Conservation (phyloP, 1,284 basidiomycete species). For the Irpex rosettiformis region DNA sequence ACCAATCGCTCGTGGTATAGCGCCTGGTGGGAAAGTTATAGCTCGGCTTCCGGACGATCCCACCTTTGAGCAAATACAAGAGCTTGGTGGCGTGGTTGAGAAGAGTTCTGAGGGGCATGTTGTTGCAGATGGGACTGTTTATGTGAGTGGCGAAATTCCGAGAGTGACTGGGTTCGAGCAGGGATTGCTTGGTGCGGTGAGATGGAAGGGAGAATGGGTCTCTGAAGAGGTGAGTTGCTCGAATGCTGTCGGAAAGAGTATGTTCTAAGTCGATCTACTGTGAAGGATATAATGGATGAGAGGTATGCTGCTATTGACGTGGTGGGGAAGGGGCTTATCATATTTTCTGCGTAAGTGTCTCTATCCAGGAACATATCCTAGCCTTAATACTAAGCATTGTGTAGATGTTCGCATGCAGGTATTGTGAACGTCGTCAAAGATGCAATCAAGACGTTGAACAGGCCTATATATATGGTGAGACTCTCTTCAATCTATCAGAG, state of each 20-base stretch:
- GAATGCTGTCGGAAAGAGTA: too few species aligned
- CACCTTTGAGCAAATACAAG: constrained; percentile 60
- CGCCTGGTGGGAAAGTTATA: constrained; percentile 55
- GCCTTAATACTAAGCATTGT: too few species aligned
- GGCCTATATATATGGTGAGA: constrained; percentile 73
- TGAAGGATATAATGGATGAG: constrained; percentile 76
- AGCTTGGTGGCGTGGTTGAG: constrained; percentile 53
- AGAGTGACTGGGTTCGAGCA: constrained; percentile 64
- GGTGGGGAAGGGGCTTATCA: constrained; percentile 71
- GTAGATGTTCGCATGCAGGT: constrained; percentile 78
- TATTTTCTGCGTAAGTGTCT: constrained; percentile 79
- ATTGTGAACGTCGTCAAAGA: constrained; percentile 80
- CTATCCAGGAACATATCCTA: too few species aligned
- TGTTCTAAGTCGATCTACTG: not conserved
- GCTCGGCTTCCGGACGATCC: constrained; percentile 66
- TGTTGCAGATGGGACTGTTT: constrained; percentile 58
- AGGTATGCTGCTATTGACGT: constrained; percentile 76
- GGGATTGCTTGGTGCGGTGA: constrained; percentile 64
- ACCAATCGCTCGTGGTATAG: constrained; percentile 71
- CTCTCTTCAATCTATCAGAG: not conserved
- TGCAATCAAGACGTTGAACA: constrained; percentile 53
- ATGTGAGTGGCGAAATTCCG: constrained; percentile 79
- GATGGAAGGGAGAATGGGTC: constrained; percentile 62
- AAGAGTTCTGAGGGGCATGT: constrained; percentile 55
- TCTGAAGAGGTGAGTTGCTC: constrained; percentile 50